These are phyloP conservation scores for Fusarium redolens DNA, from an alignment of 2,329 filamentous ascomycete species.

Conservation along the genomic window DNA sequence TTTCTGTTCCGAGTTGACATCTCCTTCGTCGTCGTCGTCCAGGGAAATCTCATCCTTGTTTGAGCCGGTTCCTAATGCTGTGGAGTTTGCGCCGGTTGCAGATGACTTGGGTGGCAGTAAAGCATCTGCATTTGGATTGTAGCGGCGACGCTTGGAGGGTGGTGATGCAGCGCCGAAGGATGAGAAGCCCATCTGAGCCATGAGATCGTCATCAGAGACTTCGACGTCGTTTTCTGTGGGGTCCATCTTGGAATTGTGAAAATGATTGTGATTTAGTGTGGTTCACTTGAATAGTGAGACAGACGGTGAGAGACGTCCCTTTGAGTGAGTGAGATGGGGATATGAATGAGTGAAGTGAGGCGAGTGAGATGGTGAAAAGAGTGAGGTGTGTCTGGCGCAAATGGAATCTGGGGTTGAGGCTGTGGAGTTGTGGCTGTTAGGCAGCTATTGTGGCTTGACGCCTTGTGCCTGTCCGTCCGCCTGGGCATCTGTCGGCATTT, in stretches of 20 bases:
- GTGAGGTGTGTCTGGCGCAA: slow-evolving; percentile 25
- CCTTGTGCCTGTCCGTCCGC: neutral
- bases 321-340: slow-evolving; percentile 5
- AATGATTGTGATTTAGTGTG: neutral
- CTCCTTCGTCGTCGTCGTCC: slow-evolving; percentile 42
- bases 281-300: neutral
- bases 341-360: slow-evolving; percentile 11
- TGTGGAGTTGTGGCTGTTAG: slow-evolving; percentile 35
- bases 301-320: neutral
- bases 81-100: slow-evolving; percentile 52
- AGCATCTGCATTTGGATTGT: slow-evolving; percentile 67
- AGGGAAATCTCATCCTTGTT: slow-evolving; percentile 62
- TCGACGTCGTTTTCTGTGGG: slow-evolving; percentile 18
- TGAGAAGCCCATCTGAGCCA: slow-evolving; percentile 79
- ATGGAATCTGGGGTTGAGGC: slow-evolving; percentile 43
- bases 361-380: slow-evolving; percentile 32
- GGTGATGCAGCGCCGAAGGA: slow-evolving; percentile 71
- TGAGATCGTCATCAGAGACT: slow-evolving; percentile 56
- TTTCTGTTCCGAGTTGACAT: slow-evolving; percentile 30
- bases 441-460: slow-evolving; percentile 29
- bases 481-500: neutral
- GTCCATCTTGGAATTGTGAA: slow-evolving; percentile 4
- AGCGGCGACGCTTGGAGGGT: slow-evolving; percentile 74
- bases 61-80: slow-evolving; percentile 45
- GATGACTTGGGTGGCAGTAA: slow-evolving; percentile 44